Base-by-base conservation (phyloP, 2,329 filamentous ascomycete species). In the Phaeosphaeriaceae sp. region DNA sequence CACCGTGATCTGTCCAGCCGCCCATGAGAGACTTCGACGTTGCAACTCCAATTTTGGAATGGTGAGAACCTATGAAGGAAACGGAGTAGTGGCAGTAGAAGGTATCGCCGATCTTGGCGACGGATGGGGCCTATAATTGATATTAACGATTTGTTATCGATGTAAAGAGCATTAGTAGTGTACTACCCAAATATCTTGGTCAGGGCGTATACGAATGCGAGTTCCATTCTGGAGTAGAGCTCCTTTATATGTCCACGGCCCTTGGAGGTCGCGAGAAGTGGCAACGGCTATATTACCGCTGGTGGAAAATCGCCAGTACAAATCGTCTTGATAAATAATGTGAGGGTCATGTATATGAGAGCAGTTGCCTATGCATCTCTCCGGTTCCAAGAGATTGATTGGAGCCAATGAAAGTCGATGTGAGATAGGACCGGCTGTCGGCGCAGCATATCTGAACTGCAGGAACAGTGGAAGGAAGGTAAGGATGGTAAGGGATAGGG, bases 1-100 rank as follows among this genome's bases (percentile, higher is more conserved):
- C 77, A 39, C 85, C 85, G 20, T 78, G 78, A 65, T 87, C 84
- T 1, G 76, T 81, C 84, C 84, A 87, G 16, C 74, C 77, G 30
- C 83, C 83, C 11, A 76, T 72, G 66, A 82, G 74, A 2, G 72
- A 72, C 1, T 47, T 41, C 1, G 77, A 79, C 0, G 76, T 82
- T 3, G 80, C 81, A 8, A 82, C 66, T 12, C 86, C 86, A 54
- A 88, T 87, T 17, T 81, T 81, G 0, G 82, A 85, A 63, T 76
- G 71, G 54, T 87, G 83, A 0, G 78, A 80, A 0, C 84, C 84
- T 46, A 85, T 85, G 0, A 76, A 74, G 36, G 79, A 83, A 18
- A 87, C 83, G 0, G 81, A 76, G 67, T 88, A 87, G 77, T 86
- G 87, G 15, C 81, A 68, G 59, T 86, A 80, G 71, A 85, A 89